phyloP scores from a whole-genome alignment of 805 yeast species.

The Candida nitratophila region DNA sequence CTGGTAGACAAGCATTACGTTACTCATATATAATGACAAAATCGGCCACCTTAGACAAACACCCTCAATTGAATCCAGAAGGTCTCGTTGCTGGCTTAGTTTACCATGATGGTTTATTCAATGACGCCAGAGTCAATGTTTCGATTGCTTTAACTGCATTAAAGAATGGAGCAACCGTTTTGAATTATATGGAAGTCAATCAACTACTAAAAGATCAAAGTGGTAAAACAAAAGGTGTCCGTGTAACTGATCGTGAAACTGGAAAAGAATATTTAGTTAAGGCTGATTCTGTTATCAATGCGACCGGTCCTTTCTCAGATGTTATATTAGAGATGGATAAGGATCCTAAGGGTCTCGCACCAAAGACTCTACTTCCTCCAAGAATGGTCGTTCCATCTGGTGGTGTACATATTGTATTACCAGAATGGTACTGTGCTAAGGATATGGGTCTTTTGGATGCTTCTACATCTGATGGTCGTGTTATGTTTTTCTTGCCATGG shows the following conservation, averaged over 20 bases:
- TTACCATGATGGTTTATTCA: conserved; percentile 92
- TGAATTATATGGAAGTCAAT: conserved; percentile 79
- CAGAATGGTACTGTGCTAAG: conserved; percentile 86
- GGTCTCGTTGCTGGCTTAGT: conserved; percentile 85
- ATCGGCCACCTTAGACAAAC: conserved; percentile 58
- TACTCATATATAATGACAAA: conserved; percentile 67
- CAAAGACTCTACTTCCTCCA: conserved; percentile 32
- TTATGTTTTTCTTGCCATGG: conserved; percentile 96
- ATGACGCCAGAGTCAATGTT: conserved; percentile 86
- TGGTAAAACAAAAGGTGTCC: conserved; percentile 65
- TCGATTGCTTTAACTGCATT: conserved; percentile 81
- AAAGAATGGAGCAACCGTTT: conserved; percentile 80
- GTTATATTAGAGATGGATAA: conserved; percentile 80
- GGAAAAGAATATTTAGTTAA: conserved; percentile 53
- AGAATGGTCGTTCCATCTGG: conserved; percentile 90
- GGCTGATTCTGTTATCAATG: conserved; percentile 77
- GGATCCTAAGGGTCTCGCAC: conserved; percentile 54
- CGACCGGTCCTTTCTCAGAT: conserved; percentile 94
- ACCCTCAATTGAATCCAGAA: conserved; percentile 78
- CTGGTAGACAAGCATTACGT: conserved; percentile 81
- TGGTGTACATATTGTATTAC: conserved; percentile 89
- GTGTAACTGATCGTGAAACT: conserved; percentile 65
- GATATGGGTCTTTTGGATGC: conserved; percentile 89
- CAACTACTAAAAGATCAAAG: conserved; percentile 60
- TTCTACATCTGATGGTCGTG: conserved; percentile 90